Evolutionary conservation across 768 basidiomycete species (phyloP), one percentile per base, ranked within the genome.

Genomic region (Xerocomus brunneocitrinus): DNA sequence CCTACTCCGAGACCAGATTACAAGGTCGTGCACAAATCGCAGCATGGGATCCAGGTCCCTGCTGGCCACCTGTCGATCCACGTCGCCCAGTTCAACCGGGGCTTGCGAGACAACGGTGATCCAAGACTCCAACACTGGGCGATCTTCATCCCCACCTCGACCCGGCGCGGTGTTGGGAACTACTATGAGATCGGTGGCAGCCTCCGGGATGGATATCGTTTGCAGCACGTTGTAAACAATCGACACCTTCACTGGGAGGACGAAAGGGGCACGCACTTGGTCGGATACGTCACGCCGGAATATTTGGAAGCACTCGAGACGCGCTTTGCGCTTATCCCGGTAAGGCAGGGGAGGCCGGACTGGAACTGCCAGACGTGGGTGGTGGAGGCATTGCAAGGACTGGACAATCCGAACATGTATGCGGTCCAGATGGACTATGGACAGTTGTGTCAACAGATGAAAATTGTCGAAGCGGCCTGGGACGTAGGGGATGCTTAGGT

Each of bases 281-380:
- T 40, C 8, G 62, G 62, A 0, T 61, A 49, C 13, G 56, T 63
- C 0, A 31, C 52, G 1, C 62, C 54, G 4, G 28, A 39, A 0
- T 28, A 45, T 8, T 27, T 61, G 19, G 50, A 19, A 3, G 0
- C 22, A 3, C 42, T 58, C 25, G 53, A 61, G 50, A 41, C 35
- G 25, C 51, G 38, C 10, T 34, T 61, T 3, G 44, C 57, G n/a
- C 46, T 59, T 0, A 52, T 63, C 8, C 53, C 53, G n/a, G 41
- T 63, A 10, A 38, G 36, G 28, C 55, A 61, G 10, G 50, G 54
- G 4, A 35, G 49, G 10, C 13, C 61, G 4, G 48, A 55, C 9
- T 62, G 57, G 60, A 59, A 58, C 22, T 53, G 57, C 41, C 62
- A 64, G 47, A 64, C 49, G 4, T 64, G 62, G 62, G 62, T 63